A percentile compares a stretch with the other conserved stretches of the same genome.
phyloP scores from a whole-genome alignment of 108 stramenopile species.

The Fistulifera pelliculosa region DNA sequence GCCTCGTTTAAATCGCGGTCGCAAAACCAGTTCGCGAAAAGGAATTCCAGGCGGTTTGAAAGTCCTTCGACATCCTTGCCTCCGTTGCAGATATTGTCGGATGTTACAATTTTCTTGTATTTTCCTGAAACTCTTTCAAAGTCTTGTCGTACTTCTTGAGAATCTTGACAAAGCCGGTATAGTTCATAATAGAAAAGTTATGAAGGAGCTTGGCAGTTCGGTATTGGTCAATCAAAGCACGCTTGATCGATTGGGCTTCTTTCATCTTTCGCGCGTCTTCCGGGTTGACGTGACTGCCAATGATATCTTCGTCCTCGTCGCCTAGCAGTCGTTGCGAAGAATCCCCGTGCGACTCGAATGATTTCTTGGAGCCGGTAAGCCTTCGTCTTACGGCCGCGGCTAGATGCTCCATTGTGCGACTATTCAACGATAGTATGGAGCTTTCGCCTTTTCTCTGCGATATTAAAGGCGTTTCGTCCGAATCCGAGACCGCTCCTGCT shows the following conservation, averaged over 20 bases:
- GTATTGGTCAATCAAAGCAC: constrained; percentile 70
- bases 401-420: not conserved
- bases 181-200: constrained; percentile 88
- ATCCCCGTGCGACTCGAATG: not conserved
- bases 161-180: constrained; percentile 90
- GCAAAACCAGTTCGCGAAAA: constrained; percentile 83
- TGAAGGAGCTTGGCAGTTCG: constrained; percentile 67
- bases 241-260: constrained; percentile 64
- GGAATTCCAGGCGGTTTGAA: constrained; percentile 34
- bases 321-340: not conserved
- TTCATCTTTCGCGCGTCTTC: constrained; percentile 12
- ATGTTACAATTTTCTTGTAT: constrained; percentile 32
- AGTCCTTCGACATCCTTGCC: constrained; percentile 52
- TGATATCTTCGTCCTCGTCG: constrained; percentile 9
- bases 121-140: constrained; percentile 47
- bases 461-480: not conserved
- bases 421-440: not conserved
- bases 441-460: not conserved
- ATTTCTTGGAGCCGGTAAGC: not conserved
- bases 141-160: constrained; percentile 89
- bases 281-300: constrained; percentile 16
- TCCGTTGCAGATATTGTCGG: constrained; percentile 48
- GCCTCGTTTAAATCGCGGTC: constrained; percentile 77
- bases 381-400: not conserved
- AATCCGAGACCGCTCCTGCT: not conserved